Evolutionary conservation across 495 filamentous ascomycete genomes (phyloP).

Genomic region (Daldinia childiae): DNA sequence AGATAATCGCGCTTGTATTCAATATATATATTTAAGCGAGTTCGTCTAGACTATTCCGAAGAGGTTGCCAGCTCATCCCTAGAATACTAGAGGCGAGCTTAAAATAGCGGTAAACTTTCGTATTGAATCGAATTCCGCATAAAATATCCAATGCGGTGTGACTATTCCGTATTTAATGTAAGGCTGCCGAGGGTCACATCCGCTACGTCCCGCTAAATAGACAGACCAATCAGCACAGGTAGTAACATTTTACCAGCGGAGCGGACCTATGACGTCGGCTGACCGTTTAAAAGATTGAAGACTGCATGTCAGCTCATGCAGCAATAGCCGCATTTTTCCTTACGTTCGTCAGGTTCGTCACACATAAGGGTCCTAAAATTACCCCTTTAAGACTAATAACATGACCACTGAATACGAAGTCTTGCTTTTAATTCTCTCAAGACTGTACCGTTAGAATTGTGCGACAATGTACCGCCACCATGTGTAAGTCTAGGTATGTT

Average conservation of each 20-base stretch:
- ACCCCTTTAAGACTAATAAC: background rate
- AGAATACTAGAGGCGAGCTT: constrained; percentile 2
- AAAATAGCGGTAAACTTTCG: constrained; percentile 33
- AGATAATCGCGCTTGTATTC: background rate
- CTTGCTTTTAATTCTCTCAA: background rate
- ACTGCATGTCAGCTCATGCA: constrained; percentile 31
- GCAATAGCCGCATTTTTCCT: constrained; percentile 32
- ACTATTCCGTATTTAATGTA: constrained; percentile 7
- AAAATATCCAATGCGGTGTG: constrained; percentile 34
- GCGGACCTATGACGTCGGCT: constrained; percentile 36
- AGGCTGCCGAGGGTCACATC: constrained; percentile 18
- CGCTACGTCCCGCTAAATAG: background rate
- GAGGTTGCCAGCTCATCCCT: constrained; percentile 1
- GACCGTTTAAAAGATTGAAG: background rate
- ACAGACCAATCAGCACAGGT: constrained; percentile 15
- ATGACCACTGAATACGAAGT: constrained; percentile 7
- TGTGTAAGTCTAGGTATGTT: too few relatives aligned
- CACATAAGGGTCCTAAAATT: background rate
- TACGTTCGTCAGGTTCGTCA: constrained; percentile 11
- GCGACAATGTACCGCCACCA: background rate
- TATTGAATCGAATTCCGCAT: constrained; percentile 14
- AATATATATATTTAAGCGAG: background rate
- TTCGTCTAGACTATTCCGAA: background rate
- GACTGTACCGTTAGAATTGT: constrained; percentile 8
- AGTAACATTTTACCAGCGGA: constrained; percentile 21